Base-by-base conservation (phyloP, 768 basidiomycete species). In the Xerocomus potaroensis region DNA sequence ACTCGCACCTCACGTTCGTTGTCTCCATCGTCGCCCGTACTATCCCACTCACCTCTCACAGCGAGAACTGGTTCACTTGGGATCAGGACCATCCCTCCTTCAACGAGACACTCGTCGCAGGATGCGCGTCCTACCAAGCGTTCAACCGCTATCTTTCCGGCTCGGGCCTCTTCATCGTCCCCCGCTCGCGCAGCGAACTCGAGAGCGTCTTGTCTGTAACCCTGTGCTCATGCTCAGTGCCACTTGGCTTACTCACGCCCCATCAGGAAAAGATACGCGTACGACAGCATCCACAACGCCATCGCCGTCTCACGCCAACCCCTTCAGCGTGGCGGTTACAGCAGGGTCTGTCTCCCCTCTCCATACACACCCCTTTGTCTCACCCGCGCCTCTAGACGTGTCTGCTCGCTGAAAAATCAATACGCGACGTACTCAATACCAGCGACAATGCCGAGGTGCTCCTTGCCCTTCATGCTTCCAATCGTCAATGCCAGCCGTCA, bases 231-330 rank as follows among this genome's bases (percentile, higher is more conserved):
- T n/a, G 5, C 43, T 19, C 53, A 23, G 24, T 32, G 26, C 8
- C 38, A 40, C 8, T n/a, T 16, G 45, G 9, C 36, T 15, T 21
- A 45, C 54, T 56, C 8, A 55, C 41, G 31, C 37, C 29, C 27
- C 44, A 48, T 24, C 60, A 90, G 87, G 48, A 75, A 81, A 46
- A 74, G 87, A 59, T 90, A 90, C 58, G 78, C 84, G 0, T 81
- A 86, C 57, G 87, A 90, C 52, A 79, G 81, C 10, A 87, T 91
- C 45, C 89, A 91, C 64, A 91, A 90, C 59, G 77, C 79, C 8
- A 87, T 91, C 59, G 72, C 88, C 15, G 76, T 75, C 48, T 81
- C 84, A 56, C 81, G 81, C 36, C 78, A 80, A 16, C 69, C 78
- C 15, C 69, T 88, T 14, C 75, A 80, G 50, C 72, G 77, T 1